Evolutionary conservation across 1,139 yeast genomes (phyloP).

Genomic region (Casaregolazyma suthepensis): DNA sequence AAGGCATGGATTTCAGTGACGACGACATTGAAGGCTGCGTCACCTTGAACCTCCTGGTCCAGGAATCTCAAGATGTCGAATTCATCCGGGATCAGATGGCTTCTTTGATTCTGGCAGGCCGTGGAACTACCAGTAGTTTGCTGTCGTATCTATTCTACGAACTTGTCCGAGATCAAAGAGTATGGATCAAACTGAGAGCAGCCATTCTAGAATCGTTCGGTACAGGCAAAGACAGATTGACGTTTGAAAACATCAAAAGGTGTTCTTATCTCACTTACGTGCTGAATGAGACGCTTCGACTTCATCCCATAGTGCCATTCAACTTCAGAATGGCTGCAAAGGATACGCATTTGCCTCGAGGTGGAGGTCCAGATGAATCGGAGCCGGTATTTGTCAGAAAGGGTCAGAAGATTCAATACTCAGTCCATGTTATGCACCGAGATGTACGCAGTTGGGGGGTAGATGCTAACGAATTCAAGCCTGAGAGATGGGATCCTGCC

Average conservation of each 20-base stretch:
- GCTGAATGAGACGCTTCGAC: constrained; percentile 46
- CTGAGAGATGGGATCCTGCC: constrained; percentile 43
- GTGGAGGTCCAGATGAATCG: constrained; percentile 44
- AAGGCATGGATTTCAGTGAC: constrained; percentile 1
- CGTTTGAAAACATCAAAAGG: constrained; percentile 47
- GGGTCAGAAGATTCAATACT: constrained; percentile 43
- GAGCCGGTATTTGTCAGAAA: constrained; percentile 43
- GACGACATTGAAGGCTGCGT: constrained; percentile 26
- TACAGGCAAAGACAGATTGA: constrained; percentile 18
- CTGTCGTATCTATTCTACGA: constrained; percentile 45
- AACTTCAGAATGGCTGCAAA: constrained; percentile 44
- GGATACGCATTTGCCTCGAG: constrained; percentile 46
- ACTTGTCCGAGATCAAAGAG: constrained; percentile 41
- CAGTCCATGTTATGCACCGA: constrained; percentile 45
- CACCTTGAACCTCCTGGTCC: constrained; percentile 46
- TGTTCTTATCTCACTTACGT: constrained; percentile 45
- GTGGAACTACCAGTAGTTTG: constrained; percentile 55
- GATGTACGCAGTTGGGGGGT: constrained; percentile 42
- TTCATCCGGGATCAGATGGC: constrained; percentile 48
- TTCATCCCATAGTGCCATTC: constrained; percentile 52
- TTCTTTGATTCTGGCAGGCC: constrained; percentile 49
- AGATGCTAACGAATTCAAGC: constrained; percentile 43
- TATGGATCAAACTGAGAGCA: constrained; percentile 37
- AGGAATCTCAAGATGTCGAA: constrained; percentile 45
- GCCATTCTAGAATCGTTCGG: constrained; percentile 34